A percentile compares a stretch with the other conserved stretches of the same genome.
Evolutionary conservation across 441 rosid genomes (phyloP).

Genomic region (Mallotus repandus): DNA sequence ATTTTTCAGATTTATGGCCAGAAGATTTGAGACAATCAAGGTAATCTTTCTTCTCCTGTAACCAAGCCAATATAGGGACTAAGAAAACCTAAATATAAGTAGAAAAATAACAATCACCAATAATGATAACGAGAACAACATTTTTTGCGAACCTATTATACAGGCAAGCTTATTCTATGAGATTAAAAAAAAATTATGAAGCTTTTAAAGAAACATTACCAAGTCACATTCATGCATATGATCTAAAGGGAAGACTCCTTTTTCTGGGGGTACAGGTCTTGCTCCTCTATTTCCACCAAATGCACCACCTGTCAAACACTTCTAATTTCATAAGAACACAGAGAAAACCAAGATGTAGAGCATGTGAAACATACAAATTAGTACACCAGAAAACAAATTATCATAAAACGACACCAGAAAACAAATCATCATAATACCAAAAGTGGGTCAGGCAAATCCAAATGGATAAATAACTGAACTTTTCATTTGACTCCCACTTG

Average conservation of each 20-base stretch:
- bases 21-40: constrained; percentile 71
- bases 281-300: constrained; percentile 92
- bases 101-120: neutral
- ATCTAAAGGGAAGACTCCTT: constrained; percentile 92
- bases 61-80: constrained; percentile 4
- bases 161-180: neutral
- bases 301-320: constrained; percentile 66
- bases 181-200: neutral
- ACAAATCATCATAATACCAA: too few species aligned
- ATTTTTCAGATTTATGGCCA: constrained; percentile 68
- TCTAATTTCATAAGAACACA: neutral
- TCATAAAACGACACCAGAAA: too few species aligned
- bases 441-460: too few species aligned
- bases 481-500: neutral
- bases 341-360: neutral
- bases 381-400: too few species aligned
- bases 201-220: constrained; percentile 37
- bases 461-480: neutral
- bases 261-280: constrained; percentile 90
- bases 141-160: neutral
- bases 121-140: neutral
- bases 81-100: neutral
- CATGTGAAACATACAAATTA: neutral
- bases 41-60: constrained; percentile 85
- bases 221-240: constrained; percentile 77